Evolutionary conservation across 257 asterid genomes (phyloP), one percentile per base, ranked within the genome.

Genomic region (Solanum clarkiae): DNA sequence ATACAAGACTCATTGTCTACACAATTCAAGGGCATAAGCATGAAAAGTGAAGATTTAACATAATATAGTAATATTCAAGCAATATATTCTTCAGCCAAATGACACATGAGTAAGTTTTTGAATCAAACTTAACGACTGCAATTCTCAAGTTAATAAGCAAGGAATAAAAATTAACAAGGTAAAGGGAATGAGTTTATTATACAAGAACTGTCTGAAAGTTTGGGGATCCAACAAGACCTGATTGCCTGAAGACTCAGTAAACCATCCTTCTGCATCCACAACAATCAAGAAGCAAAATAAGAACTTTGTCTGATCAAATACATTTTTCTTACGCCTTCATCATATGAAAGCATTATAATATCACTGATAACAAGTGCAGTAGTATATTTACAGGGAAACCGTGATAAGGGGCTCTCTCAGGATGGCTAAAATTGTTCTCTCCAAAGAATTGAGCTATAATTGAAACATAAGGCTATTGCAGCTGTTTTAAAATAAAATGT

Each of bases 241-340:
- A 90, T 96, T 96, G 51, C 87, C 89, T 51, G 97, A 91, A 68
- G 81, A 86, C 57, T 91, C 92, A 71, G 90, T 84, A 82, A 92
- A 89, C 93, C 93, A 96, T 68, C 98, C 98, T 87, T 95, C 99
- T 95, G 97, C 95, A 88, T 7, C 83, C 86, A 89, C 54, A 77
- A 54, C 53, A 29, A 29, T 26, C 81, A 51, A 55, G 55, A 53
- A 44, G 16, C 26, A 36, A 66, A 68, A 45, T 3, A 49, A 47
- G 36, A 51, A 22, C 59, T 65, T n/a, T 26, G 36, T 10, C 54
- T 18, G 80, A 42, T 42, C 8, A 69, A 69, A 17, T 1, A 17
- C 14, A 69, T 18, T 36, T 69, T 14, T 40, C 53, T 36, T 32
- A 68, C 3, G 13, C 74, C 75, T 68, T 15, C 20, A 1, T 32